phyloP scores from a whole-genome alignment of 768 basidiomycete genomes.

The Tricholoma sp. region DNA sequence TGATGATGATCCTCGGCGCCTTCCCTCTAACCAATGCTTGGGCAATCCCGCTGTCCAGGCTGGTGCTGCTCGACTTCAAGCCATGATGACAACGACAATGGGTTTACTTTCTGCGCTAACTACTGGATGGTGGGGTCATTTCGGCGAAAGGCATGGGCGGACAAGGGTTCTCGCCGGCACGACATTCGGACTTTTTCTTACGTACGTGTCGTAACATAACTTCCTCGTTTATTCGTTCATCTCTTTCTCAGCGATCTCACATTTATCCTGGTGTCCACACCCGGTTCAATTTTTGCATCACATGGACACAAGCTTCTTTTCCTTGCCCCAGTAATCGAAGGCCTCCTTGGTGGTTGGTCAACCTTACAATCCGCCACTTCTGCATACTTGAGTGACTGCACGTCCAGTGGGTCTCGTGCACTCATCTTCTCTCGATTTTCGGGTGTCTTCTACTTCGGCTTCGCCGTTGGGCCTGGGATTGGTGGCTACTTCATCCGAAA shows the following conservation, averaged over 20 bases:
- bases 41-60: slow-evolving; percentile 59
- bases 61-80: slow-evolving; percentile 66
- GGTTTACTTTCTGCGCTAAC: slow-evolving; percentile 80
- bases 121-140: slow-evolving; percentile 87
- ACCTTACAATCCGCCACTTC: slow-evolving; percentile 72
- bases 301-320: slow-evolving; percentile 77
- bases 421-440: slow-evolving; percentile 68
- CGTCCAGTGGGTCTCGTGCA: slow-evolving; percentile 76
- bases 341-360: slow-evolving; percentile 78
- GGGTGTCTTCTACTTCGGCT: slow-evolving; percentile 73
- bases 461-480: slow-evolving; percentile 73
- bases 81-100: slow-evolving; percentile 71
- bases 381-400: slow-evolving; percentile 82
- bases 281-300: slow-evolving; percentile 49
- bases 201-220: slow-evolving; percentile 23
- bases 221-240: neutral
- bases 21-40: slow-evolving; percentile 34
- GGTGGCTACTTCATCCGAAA: slow-evolving; percentile 50
- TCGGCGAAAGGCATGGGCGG: slow-evolving; percentile 74
- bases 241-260: slow-evolving; percentile 57
- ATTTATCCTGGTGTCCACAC: slow-evolving; percentile 80
- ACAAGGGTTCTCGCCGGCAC: slow-evolving; percentile 71
- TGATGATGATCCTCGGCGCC: slow-evolving; percentile 30
- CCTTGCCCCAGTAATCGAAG: slow-evolving; percentile 78
- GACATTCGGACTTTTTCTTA: slow-evolving; percentile 51